phyloP scores from a whole-genome alignment of 2,329 filamentous ascomycete genomes.

The Cryphonectria naterciae region DNA sequence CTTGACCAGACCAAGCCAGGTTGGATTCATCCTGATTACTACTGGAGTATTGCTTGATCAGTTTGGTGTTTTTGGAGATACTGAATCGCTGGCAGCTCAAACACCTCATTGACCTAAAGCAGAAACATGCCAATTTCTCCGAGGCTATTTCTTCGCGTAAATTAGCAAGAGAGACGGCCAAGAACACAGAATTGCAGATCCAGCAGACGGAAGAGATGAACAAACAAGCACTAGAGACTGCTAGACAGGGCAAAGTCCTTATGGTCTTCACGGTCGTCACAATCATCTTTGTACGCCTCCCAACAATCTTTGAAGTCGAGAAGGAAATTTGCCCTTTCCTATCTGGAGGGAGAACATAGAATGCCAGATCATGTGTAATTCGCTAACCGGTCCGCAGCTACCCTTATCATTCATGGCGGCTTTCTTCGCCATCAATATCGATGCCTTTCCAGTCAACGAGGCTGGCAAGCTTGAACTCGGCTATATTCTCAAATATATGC shows the following conservation, averaged over 20 bases:
- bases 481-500: not conserved
- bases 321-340: not conserved
- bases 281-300: not conserved
- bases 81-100: not conserved
- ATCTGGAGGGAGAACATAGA: not conserved
- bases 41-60: not conserved
- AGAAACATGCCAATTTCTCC: not conserved
- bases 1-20: not conserved
- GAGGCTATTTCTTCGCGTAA: not conserved
- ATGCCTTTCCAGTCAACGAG: not conserved
- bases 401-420: not conserved
- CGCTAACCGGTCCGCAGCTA: not conserved
- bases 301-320: too few relatives aligned
- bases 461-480: not conserved
- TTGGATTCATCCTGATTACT: not conserved
- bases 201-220: not conserved
- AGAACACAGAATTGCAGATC: not conserved
- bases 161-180: not conserved
- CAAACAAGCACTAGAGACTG: not conserved
- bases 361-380: not conserved
- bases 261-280: constrained; percentile 5
- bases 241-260: not conserved
- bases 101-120: not conserved
- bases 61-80: not conserved
- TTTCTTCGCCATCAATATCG: constrained; percentile 3